These are phyloP conservation scores for Botrytis squamosa DNA, from an alignment of 2,329 filamentous ascomycete species.

Conservation along the genomic window DNA sequence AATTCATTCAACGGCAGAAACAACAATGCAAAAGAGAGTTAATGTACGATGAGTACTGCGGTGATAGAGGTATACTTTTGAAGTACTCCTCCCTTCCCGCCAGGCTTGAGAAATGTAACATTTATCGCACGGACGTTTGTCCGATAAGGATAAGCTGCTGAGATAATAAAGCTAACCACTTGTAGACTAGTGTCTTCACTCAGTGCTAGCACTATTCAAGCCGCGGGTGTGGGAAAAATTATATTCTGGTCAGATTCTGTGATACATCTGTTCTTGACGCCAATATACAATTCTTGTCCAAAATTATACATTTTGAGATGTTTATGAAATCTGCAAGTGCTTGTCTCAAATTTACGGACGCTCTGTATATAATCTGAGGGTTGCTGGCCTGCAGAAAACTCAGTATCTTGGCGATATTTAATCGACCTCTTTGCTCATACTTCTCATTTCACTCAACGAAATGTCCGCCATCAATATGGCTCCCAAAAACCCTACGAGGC, in stretches of 20 bases:
- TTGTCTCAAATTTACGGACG: neutral
- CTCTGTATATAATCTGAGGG: slow-evolving; percentile 30
- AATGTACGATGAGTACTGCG: neutral
- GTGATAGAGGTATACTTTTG: neutral
- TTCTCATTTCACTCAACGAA: slow-evolving; percentile 11
- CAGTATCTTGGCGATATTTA: slow-evolving; percentile 21
- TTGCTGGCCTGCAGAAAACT: slow-evolving; percentile 34
- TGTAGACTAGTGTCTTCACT: neutral
- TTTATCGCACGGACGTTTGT: neutral
- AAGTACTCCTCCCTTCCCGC: neutral
- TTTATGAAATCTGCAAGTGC: slow-evolving; percentile 6
- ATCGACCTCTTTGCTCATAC: neutral
- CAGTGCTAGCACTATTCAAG: neutral
- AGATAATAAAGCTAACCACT: neutral
- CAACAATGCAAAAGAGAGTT: neutral
- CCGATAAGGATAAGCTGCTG: slow-evolving; percentile 1
- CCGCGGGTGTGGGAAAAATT: neutral
- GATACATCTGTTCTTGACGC: neutral
- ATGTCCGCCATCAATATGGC: slow-evolving; percentile 16
- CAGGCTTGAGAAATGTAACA: neutral
- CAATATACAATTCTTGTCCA: neutral
- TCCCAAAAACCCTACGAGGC: slow-evolving; percentile 21
- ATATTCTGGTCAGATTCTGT: neutral
- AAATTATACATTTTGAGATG: slow-evolving; percentile 21
- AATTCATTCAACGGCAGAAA: neutral